Conservation (phyloP, 176 grass and related monocot species). For the Hyparrhenia diplandra region DNA sequence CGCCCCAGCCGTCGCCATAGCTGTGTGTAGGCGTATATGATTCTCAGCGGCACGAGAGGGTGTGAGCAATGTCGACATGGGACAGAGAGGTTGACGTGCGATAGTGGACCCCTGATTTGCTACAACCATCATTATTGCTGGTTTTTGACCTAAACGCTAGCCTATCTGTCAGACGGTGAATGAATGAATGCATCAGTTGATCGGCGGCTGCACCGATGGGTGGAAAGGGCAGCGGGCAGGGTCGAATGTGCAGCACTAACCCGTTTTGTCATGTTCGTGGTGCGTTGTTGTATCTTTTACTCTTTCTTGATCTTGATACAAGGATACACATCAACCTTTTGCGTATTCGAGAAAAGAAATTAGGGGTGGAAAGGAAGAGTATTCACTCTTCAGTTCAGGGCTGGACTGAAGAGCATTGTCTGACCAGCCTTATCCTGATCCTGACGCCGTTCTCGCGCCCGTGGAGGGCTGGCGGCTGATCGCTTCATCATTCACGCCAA, state of each 20-base stretch:
- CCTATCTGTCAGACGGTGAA: not conserved
- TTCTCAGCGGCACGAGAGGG: not conserved
- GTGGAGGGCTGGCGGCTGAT: not conserved
- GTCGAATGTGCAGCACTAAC: too few species aligned
- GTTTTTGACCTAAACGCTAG: conserved; percentile 7
- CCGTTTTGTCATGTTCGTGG: too few species aligned
- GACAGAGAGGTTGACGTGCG: not conserved
- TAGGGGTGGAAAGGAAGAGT: too few species aligned
- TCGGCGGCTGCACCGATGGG: not conserved
- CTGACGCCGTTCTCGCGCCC: conserved; percentile 3
- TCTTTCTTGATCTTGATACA: too few species aligned
- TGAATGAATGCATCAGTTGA: not conserved
- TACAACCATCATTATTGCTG: not conserved
- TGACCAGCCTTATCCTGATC: too few species aligned
- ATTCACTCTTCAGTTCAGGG: too few species aligned
- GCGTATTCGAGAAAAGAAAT: too few species aligned
- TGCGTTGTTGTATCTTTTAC: too few species aligned
- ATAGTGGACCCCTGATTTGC: not conserved
- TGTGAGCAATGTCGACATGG: conserved; percentile 19
- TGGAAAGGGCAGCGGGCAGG: too few species aligned
- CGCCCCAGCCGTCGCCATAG: not conserved
- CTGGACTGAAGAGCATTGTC: not conserved
- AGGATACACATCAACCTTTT: too few species aligned
- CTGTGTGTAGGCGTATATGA: not conserved
- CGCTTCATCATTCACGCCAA: not conserved